These are phyloP conservation scores for Hymenotorrendiella dingleyae DNA, from an alignment of 2,329 filamentous ascomycete species.

Conservation along the genomic window DNA sequence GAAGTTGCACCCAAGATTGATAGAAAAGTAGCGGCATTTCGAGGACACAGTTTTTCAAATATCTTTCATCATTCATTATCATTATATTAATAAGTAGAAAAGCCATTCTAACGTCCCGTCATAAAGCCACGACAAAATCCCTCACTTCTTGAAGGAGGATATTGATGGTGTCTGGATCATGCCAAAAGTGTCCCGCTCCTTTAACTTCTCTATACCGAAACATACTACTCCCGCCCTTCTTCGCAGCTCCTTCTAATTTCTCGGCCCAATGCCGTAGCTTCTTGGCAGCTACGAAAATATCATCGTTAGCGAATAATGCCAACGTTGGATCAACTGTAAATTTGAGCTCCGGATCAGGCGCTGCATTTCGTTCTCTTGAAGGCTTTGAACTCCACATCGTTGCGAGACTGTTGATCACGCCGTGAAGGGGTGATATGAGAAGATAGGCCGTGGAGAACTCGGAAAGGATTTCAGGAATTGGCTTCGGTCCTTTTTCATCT, in stretches of 20 bases:
- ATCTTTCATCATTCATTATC: neutral
- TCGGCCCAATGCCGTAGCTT: conserved; percentile 63
- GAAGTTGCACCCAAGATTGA: no score
- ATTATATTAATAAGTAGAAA: neutral
- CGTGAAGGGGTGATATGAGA: conserved; percentile 62
- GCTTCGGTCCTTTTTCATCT: conserved; percentile 3
- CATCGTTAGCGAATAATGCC: conserved; percentile 67
- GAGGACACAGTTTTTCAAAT: no score
- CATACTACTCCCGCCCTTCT: conserved; percentile 4
- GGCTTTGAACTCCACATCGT: conserved; percentile 40
- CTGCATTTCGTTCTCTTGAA: conserved; percentile 23
- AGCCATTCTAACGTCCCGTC: no score
- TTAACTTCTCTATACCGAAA: conserved; percentile 40
- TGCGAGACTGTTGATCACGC: conserved; percentile 52
- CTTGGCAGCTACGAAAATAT: conserved; percentile 63
- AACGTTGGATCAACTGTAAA: conserved; percentile 56
- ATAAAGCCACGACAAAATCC: conserved; percentile 12
- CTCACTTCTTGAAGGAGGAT: conserved; percentile 20
- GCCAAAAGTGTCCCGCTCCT: conserved; percentile 49
- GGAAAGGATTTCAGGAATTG: conserved; percentile 17
- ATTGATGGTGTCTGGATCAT: conserved; percentile 19
- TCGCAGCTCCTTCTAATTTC: conserved; percentile 36
- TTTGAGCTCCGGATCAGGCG: conserved; percentile 41
- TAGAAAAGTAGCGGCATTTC: no score
- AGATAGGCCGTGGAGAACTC: conserved; percentile 47